Base-by-base conservation (phyloP, 2,329 filamentous ascomycete species). In the Neofusicoccum parvum region DNA sequence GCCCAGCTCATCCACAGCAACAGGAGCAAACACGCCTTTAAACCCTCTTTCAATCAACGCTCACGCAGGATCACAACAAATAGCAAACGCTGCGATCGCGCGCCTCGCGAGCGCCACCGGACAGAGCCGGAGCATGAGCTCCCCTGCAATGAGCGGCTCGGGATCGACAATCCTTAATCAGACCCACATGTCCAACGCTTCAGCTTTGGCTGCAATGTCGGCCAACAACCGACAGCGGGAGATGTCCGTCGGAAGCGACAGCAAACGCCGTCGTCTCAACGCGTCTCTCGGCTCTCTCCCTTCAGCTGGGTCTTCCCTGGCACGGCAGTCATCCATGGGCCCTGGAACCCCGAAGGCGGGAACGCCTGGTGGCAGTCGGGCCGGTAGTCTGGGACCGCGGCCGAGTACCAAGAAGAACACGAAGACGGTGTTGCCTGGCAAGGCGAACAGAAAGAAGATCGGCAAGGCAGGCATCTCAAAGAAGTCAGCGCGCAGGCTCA, bases 261-360 rank as follows among this genome's bases (percentile, higher is more conserved):
- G 77, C 71, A 89, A 89, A 75, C 85, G 87, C 5, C 85, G 87
- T 34, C 84, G 86, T 20, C 78, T 86, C 5, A 86, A 85, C 66
- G 73, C 79, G 2, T 82, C 80, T 27, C 75, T 88, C 34, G 81
- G 83, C 5, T 82, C 80, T 20, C 79, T 88, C 0, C 87, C 76
- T 41, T 65, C 86, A 2, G 76, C 81, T 12, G 80, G 83, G 2
- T 87, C 85, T 17, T 81, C 79, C 65, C 80, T 89, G 7, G 74
- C 70, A 3, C 83, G 87, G 6, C 87, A 89, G 73, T 84, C 85
- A 0, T 89, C 87, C 0, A 77, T 87, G 12, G 87, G 87, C 0
- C 87, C 86, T 17, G 86, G 86, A n/a, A 87, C 86, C 1, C 86
- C 86, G 5, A 87, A 87, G 70, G 78, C 81, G 0, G 82, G 83